Base-by-base conservation (phyloP, 2,329 filamentous ascomycete genomes). In the Curvularia sp. region DNA sequence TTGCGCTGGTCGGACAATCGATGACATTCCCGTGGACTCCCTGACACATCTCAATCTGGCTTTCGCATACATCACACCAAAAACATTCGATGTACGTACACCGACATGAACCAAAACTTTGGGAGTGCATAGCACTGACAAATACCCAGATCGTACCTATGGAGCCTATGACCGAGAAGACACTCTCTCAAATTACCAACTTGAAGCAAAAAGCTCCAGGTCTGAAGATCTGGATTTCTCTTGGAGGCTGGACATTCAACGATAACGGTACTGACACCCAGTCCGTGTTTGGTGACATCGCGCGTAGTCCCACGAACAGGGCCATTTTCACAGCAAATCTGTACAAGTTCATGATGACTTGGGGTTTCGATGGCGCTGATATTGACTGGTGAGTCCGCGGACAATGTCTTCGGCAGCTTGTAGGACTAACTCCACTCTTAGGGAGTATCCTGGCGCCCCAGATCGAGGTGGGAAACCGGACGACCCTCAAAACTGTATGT, bases 181-280 rank as follows among this genome's bases (percentile, higher is more conserved):
- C n/a, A n/a, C 25, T 25, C 25, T 46, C 42, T 1, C 8, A 46
- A 15, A 46, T 46, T 19, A 46, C 42, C 7, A 15, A 7, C 3
- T 5, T 46, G 8, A 46, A 46, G 42, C 42, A 28, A n/a, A 46
- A 46, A 25, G 42, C 42, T 28, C 42, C 42, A 12, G 42, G 42
- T 10, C 42, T 46, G 7, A 46, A 46, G 42, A 46, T 46, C 42
- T 46, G 42, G 42, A 46, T 46, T 9, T 46, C 42, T 5, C 42
- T 46, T 25, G 42, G 42, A 6, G 42, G 42, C n/a, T 46, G 42
- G 42, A 46, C 42, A 6, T 46, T 25, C 13, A 12, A 6, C 19
- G 42, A 46, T 21, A 46, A 46, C 10, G 42, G 19, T 15, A 46
- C 42, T 12, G 42, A 46, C 21, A 46, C 42, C 13, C 42, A 46